Conservation (phyloP, 371 early-diverging fungal genomes). For the Saksenaea oblongispora region DNA sequence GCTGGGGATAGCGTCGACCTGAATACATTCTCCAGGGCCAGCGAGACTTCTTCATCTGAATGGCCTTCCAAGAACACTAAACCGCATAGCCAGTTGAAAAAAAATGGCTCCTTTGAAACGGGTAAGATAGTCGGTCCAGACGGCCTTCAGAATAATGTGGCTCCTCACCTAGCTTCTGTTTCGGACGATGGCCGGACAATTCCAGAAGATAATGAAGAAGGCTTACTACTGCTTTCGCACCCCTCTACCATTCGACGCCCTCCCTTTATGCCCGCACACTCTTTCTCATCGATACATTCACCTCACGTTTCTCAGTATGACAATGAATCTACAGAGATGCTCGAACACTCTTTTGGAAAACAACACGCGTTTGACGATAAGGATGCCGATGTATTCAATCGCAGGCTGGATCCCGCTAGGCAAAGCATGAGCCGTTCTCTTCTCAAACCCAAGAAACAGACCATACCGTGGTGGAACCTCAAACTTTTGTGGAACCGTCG, state of each 20-base stretch:
- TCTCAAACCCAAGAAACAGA: conserved; percentile 7
- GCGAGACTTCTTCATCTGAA: not conserved
- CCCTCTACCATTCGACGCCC: conserved; percentile 17
- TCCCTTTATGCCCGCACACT: conserved; percentile 20
- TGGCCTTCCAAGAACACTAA: not conserved
- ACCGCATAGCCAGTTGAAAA: not conserved
- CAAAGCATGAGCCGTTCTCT: conserved; percentile 7
- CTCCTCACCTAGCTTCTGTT: conserved; percentile 15
- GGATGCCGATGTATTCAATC: conserved; percentile 11
- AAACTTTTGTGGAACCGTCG: conserved; percentile 5
- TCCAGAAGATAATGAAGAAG: conserved; percentile 38
- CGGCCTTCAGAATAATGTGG: not conserved
- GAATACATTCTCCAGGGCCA: conserved; percentile 5
- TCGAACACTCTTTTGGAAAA: conserved; percentile 22
- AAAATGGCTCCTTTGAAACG: conserved; percentile 3
- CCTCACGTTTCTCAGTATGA: conserved; percentile 16
- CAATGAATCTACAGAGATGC: conserved; percentile 42
- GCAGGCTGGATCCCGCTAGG: conserved; percentile 6
- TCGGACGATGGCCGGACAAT: conserved; percentile 34
- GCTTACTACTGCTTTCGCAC: conserved; percentile 23
- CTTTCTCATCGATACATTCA: conserved; percentile 28
- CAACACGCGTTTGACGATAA: conserved; percentile 9
- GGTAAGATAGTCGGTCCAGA: not conserved
- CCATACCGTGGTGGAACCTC: not conserved
- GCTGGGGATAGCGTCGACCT: conserved; percentile 1